A percentile compares a stretch with the other conserved stretches of the same genome.
Evolutionary conservation across 192 early-diverging fungal genomes (phyloP).

Genomic region (Phlyctochytrium planicorne): DNA sequence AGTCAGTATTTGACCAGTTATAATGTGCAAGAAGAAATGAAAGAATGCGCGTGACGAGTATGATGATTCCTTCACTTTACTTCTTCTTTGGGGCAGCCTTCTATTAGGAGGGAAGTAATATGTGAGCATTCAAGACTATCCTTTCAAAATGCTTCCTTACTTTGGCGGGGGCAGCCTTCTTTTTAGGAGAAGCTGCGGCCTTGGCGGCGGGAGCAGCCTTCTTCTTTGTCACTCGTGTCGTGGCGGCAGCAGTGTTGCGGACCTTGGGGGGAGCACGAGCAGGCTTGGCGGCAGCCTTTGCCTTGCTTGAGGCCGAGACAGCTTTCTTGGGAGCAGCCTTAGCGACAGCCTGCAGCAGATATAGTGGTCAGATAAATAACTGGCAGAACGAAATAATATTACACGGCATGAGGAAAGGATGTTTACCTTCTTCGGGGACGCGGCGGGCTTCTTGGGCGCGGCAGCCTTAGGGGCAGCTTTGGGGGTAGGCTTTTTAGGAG

Average conservation of each 20-base stretch:
- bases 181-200: constrained; percentile 2
- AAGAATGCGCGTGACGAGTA: no score
- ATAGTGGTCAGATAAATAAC: not conserved
- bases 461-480: constrained; percentile 46
- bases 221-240: not conserved
- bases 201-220: not conserved
- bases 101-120: no score
- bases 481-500: no score
- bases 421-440: not conserved
- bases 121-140: no score
- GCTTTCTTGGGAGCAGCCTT: no score
- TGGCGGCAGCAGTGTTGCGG: not conserved
- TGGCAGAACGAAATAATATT: not conserved
- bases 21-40: no score
- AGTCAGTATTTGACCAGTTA: no score
- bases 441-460: constrained; percentile 37
- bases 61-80: no score
- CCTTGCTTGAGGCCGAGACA: not conserved
- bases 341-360: not conserved
- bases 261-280: not conserved
- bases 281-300: not conserved
- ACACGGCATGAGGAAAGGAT: not conserved
- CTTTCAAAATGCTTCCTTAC: no score
- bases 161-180: not conserved
- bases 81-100: no score